These are phyloP conservation scores for Leccinellum albellum DNA, from an alignment of 768 basidiomycete species.

Conservation along the genomic window DNA sequence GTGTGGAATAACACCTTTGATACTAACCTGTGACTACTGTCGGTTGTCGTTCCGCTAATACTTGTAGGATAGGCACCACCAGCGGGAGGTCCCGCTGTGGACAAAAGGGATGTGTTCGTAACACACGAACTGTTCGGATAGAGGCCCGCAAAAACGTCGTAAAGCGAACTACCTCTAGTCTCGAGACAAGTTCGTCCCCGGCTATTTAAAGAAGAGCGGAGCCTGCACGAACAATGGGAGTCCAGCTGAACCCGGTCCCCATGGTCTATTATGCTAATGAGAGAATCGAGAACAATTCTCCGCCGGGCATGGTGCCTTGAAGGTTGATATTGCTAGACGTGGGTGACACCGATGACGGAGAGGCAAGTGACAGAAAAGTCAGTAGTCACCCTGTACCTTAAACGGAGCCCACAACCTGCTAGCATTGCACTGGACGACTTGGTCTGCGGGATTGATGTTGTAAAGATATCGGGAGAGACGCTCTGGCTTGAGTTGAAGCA, in stretches of 20 bases:
- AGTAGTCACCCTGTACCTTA: conserved; percentile 57
- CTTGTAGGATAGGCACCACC: conserved; percentile 69
- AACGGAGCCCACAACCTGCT: conserved; percentile 60
- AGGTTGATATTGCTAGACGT: conserved; percentile 51
- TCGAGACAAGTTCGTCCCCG: conserved; percentile 64
- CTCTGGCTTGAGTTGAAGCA: conserved; percentile 54
- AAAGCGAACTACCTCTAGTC: conserved; percentile 58
- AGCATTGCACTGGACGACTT: conserved; percentile 59
- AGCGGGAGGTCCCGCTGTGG: conserved; percentile 72
- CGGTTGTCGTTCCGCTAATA: conserved; percentile 30
- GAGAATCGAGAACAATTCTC: conserved; percentile 65
- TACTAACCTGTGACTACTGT: conserved; percentile 25
- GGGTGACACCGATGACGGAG: background rate
- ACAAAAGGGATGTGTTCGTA: conserved; percentile 60
- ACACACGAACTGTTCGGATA: conserved; percentile 54
- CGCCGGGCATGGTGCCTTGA: conserved; percentile 75
- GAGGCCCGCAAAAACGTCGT: conserved; percentile 51
- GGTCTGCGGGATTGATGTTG: conserved; percentile 58
- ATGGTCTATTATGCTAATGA: conserved; percentile 41
- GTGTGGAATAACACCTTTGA: background rate
- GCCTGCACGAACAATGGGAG: conserved; percentile 57
- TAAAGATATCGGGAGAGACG: conserved; percentile 56
- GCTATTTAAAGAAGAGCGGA: conserved; percentile 64
- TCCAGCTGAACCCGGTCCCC: conserved; percentile 71
- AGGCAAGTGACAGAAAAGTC: conserved; percentile 12